Evolutionary conservation across 2,329 filamentous ascomycete species (phyloP), one percentile per base, ranked within the genome.

Genomic region (Magnaporthiopsis rhizophila): DNA sequence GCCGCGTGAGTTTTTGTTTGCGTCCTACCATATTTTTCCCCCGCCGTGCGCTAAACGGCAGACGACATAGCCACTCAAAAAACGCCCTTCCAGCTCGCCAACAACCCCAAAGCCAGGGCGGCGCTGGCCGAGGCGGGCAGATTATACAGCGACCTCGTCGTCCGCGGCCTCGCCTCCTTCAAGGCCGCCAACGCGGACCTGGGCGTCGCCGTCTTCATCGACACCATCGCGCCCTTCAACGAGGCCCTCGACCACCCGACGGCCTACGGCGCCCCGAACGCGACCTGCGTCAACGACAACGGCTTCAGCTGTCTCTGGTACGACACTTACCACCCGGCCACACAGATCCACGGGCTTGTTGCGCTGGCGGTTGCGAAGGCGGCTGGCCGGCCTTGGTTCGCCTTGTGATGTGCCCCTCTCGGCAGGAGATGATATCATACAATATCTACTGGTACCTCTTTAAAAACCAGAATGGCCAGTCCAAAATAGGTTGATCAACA

Each of bases 241-340:
- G 72, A 69, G 24, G 79, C 77, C 0, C 71, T 83, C 26, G 69
- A 75, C 6, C 73, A 79, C 61, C 80, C 80, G 0, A 70, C 66
- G 0, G 71, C 70, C 0, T 81, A 80, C 62, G 79, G 79, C 1
- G 71, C 78, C 0, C 75, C 74, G 1, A 72, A 81, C 59, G 76
- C 78, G 1, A 76, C 72, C 0, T 81, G 79, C 69, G 76, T 70
- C 32, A 77, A 79, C 53, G 68, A 64, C 0, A 72, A 81, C 59
- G 80, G 80, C 5, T 72, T 70, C 18, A 78, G 74, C 13, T 81
- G 80, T 65, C 63, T 81, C 45, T 81, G 80, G 79, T 78, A 75
- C 64, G 77, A 80, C 62, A 69, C 77, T 38, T 80, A 79, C 50
- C 78, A 80, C 45, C 78, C 78, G 0, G 78, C 72, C 0, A 67